Conservation (phyloP, 495 filamentous ascomycete genomes). For the Neurospora tetrasperma region DNA sequence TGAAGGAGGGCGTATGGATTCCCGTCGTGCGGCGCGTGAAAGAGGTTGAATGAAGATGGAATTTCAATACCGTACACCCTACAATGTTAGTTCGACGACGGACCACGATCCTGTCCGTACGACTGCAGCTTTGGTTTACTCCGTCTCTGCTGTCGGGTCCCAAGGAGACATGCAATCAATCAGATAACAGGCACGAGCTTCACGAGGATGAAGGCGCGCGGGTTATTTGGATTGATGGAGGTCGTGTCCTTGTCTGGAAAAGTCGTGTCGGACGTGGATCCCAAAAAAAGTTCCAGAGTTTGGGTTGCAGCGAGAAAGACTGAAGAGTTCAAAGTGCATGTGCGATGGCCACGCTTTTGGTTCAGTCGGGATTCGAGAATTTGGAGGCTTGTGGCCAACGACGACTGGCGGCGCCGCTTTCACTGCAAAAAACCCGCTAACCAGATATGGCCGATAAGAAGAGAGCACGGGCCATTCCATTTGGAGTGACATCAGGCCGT, state of each 20-base stretch:
- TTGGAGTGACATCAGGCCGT: constrained; percentile 8
- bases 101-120: not conserved
- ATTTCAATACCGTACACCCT: not conserved
- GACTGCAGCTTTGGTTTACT: not conserved
- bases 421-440: not conserved
- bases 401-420: not conserved
- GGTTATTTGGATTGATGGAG: not conserved
- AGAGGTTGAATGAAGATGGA: not conserved
- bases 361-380: not conserved
- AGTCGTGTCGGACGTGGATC: not conserved
- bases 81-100: not conserved
- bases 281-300: not conserved
- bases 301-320: not conserved
- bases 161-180: not conserved
- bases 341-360: not conserved
- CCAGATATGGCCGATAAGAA: not conserved
- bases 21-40: not conserved
- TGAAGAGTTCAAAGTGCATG: not conserved
- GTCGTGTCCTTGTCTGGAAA: not conserved
- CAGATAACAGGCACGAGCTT: not conserved
- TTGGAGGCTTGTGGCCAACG: not conserved
- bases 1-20: not conserved
- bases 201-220: not conserved
- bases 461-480: constrained; percentile 5
- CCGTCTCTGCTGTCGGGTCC: not conserved